Base-by-base conservation (phyloP, 345 rosid genomes). In the Brassica carinata region DNA sequence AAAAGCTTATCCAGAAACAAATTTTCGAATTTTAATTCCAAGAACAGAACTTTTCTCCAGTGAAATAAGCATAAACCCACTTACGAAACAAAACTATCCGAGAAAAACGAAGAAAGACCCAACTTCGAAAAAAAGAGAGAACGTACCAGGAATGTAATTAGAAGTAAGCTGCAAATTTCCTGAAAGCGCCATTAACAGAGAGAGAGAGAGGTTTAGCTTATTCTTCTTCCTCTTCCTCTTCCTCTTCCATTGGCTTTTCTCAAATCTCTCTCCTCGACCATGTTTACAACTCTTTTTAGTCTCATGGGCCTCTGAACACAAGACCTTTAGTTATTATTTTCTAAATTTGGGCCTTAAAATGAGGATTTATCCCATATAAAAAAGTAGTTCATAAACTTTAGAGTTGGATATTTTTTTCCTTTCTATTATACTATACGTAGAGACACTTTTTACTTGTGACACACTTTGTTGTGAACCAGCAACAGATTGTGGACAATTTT, bases 81-180 rank as follows among this genome's bases (percentile, higher is more conserved):
- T 18, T 36, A 57, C 58, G 1, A 74, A 26, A 59, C n/a, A 33
- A 33, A 34, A 8, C 30, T 14, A 15, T n/a, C 43, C 10, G 15
- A 45, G 10, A 58, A 63, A 62, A 58, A 73, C 10, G 68, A 72
- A 38, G 27, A 62, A 5, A 11, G 15, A 7, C 27, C 1, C 18
- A 48, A 17, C 29, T 62, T 23, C 1, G 7, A 74, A 2, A 58
- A 61, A 77, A 34, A 70, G 45, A 69, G 38, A 34, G n/a, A 61
- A 61, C 8, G n/a, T 77, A 77, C 75, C 81, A 43, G 34, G 70
- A 69, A 62, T 63, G 70, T 13, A 68, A 6, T 77, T 62, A 59
- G 51, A 77, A 62, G 74, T 77, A 2, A 77, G 59, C 59, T 69
- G 69, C 81, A 77, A 61, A 62, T 69, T 70, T 62, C 69, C 76